These are phyloP conservation scores for Zygosaccharomyces lentus DNA, from an alignment of 805 yeast genomes.

Conservation along the genomic window DNA sequence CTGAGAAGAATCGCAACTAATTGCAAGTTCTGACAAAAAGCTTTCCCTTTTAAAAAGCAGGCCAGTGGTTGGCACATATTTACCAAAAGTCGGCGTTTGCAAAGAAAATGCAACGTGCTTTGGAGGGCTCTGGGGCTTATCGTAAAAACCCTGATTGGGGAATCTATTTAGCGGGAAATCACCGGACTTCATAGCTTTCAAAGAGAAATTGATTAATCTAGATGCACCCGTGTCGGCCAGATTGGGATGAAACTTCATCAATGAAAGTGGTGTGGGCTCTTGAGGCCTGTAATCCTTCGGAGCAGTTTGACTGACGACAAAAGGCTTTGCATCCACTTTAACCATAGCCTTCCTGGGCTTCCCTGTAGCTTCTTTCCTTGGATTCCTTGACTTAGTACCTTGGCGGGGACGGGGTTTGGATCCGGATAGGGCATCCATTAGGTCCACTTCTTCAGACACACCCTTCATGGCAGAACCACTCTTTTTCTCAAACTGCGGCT, in stretches of 20 bases:
- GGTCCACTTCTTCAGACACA: conserved; percentile 8
- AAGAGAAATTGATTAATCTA: conserved; percentile 21
- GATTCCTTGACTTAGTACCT: neutral
- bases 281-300: conserved; percentile 19
- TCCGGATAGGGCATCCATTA: conserved; percentile 18
- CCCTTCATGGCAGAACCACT: conserved; percentile 6
- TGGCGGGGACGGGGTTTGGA: neutral
- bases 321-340: conserved; percentile 7
- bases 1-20: conserved; percentile 13
- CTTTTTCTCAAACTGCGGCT: conserved; percentile 19
- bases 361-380: conserved; percentile 17
- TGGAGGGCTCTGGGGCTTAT: conserved; percentile 7
- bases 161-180: conserved; percentile 27
- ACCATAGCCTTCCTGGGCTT: conserved; percentile 7
- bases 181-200: conserved; percentile 19
- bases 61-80: conserved; percentile 57
- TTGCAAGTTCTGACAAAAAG: conserved; percentile 21
- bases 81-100: conserved; percentile 63
- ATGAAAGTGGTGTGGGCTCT: conserved; percentile 25
- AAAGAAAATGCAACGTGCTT: conserved; percentile 28
- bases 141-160: conserved; percentile 20
- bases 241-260: conserved; percentile 25
- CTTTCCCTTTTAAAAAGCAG: conserved; percentile 24
- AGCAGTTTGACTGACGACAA: conserved; percentile 1
- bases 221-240: conserved; percentile 19